Percentiles rank a stretch among this genome's conserved stretches.
phyloP scores from a whole-genome alignment of 306 rosid species.

The Gastrolobium bilobum region DNA sequence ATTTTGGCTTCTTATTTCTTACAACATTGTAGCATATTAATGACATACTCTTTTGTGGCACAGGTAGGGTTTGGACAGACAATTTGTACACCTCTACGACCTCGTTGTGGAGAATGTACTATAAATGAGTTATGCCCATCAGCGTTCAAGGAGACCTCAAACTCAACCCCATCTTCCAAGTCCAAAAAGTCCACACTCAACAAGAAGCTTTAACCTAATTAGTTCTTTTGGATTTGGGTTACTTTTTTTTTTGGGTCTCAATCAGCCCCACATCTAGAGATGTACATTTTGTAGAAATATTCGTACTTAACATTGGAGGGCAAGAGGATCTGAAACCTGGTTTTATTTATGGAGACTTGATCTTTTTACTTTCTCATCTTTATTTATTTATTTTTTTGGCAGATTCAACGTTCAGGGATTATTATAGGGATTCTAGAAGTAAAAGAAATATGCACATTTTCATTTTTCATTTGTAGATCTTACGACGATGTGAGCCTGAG shows the following conservation, averaged over 20 bases:
- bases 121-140: constrained; percentile 78
- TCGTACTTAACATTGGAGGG: constrained; percentile 8
- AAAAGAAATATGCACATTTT: neutral
- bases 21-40: neutral
- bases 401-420: neutral
- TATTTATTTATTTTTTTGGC: neutral
- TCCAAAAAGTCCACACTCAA: constrained; percentile 55
- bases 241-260: neutral
- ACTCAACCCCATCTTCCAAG: constrained; percentile 65
- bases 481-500: neutral
- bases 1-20: neutral
- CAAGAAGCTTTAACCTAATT: constrained; percentile 51
- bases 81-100: constrained; percentile 88
- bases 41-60: neutral
- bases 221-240: neutral
- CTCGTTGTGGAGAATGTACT: constrained; percentile 75
- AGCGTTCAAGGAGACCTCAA: constrained; percentile 74
- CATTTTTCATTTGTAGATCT: neutral
- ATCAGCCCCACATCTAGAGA: neutral
- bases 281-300: constrained; percentile 30
- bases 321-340: constrained; percentile 1
- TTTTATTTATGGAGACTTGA: neutral
- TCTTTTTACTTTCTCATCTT: neutral
- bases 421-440: neutral
- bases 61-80: constrained; percentile 99